Base-by-base conservation (phyloP, 495 filamentous ascomycete species). In the Penicillium samsonianum region DNA sequence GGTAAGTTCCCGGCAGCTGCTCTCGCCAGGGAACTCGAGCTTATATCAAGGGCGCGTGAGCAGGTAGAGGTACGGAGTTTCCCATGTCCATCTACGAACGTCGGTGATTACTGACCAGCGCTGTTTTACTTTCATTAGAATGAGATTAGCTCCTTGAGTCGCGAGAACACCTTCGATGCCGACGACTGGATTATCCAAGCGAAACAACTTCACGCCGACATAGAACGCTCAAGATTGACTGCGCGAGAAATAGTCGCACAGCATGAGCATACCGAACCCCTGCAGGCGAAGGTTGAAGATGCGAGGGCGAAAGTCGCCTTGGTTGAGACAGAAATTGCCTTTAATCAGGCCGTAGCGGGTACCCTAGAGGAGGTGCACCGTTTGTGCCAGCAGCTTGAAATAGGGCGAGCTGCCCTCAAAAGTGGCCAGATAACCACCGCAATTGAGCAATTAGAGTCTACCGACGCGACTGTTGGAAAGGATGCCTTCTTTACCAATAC, bases 101-200 rank as follows among this genome's bases (percentile, higher is more conserved):
- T 19, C 35, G 17, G 17, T 20, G 4, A 12, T 38, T 26, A 47
- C 57, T 60, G 40, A 60, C 50, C 16, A 20, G 22, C 19, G 5
- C 20, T 48, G 16, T 12, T 38, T 40, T 35, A 26, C 31, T 9
- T 9, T 5, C n/a, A 38, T 60, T 61, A 91, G 88, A 76, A 78
- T 53, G 84, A 91, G 57, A 87, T 96, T 38, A 87, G 84, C 50
- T 69, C 75, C 23, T 79, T 90, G 38, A 93, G 91, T 76, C 82
- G 83, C 38, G 83, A 88, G 44, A 87, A 84, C 40, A 85, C 86
- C 42, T 83, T 87, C 20, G 89, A 94, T 65, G 86, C 94, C 60
- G 87, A 90, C 65, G 78, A 84, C 58, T 97, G 92, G 92, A 88
- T 94, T 53, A 70, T 78, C 20, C 89, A 92, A 69, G 90, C 91